phyloP scores from a whole-genome alignment of 2,329 filamentous ascomycete species.

The Fusarium avenaceum region DNA sequence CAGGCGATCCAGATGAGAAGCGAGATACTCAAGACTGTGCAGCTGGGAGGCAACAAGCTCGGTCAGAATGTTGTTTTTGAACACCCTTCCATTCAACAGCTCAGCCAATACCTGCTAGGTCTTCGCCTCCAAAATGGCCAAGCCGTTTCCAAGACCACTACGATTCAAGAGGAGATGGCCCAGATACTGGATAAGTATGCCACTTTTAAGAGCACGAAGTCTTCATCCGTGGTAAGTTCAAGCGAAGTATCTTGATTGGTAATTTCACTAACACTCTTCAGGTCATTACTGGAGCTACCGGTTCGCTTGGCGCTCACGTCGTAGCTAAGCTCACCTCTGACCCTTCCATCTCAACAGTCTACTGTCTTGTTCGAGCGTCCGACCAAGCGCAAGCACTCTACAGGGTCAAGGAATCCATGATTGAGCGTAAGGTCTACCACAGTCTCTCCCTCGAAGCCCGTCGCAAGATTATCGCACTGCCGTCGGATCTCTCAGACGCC shows the following conservation, averaged over 20 bases:
- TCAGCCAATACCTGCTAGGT: conserved; percentile 32
- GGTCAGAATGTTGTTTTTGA: conserved; percentile 72
- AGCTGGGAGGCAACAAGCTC: conserved; percentile 61
- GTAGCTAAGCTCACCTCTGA: conserved; percentile 68
- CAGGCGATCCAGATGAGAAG: conserved; percentile 68
- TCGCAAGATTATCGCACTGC: conserved; percentile 49
- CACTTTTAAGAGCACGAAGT: background rate
- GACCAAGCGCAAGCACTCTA: conserved; percentile 51
- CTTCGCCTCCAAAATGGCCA: background rate
- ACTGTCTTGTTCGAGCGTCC: conserved; percentile 62
- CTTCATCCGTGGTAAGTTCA: background rate
- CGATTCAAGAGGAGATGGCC: background rate
- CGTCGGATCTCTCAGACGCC: conserved; percentile 57
- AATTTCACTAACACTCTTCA: background rate
- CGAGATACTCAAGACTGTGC: conserved; percentile 63
- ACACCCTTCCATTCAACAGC: conserved; percentile 50
- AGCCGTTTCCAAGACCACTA: background rate
- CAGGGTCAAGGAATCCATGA: conserved; percentile 51
- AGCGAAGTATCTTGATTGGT: background rate
- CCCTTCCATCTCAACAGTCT: conserved; percentile 66
- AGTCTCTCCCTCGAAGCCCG: conserved; percentile 18
- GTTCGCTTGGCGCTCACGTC: conserved; percentile 70
- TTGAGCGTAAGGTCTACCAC: conserved; percentile 50
- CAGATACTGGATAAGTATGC: background rate
- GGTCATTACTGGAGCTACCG: conserved; percentile 70